Evolutionary conservation across 139 green algal genomes (phyloP).

Genomic region (Axilococcus clingmanii): DNA sequence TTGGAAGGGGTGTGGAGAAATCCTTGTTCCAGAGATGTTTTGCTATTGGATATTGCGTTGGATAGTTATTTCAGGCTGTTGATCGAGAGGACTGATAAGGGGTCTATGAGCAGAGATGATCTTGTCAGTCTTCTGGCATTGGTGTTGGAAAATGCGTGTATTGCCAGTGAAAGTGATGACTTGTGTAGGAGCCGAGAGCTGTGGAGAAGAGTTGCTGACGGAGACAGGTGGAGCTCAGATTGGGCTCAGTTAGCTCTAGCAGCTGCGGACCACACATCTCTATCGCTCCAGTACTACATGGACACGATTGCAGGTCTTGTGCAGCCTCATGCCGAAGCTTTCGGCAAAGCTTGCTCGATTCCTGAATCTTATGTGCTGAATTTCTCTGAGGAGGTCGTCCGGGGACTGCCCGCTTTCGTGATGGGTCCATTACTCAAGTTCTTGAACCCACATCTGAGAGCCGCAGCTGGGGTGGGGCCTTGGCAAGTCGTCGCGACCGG

Average conservation of each 20-base stretch:
- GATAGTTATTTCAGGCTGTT: constrained; percentile 72
- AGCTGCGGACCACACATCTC: constrained; percentile 43
- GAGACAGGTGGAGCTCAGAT: constrained; percentile 39
- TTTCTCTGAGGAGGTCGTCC: constrained; percentile 86
- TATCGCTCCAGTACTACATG: constrained; percentile 53
- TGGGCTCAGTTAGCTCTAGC: constrained; percentile 60
- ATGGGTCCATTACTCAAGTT: constrained; percentile 46
- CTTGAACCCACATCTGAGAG: constrained; percentile 51
- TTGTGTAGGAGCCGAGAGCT: constrained; percentile 32
- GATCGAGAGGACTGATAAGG: constrained; percentile 58
- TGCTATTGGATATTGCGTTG: constrained; percentile 86
- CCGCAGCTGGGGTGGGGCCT: constrained; percentile 42
- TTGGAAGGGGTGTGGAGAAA: constrained; percentile 55
- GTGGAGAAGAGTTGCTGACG: constrained; percentile 32
- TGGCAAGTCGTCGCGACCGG: constrained; percentile 63
- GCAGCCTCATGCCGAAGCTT: constrained; percentile 58
- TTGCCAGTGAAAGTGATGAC: constrained; percentile 41
- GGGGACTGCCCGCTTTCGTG: constrained; percentile 65
- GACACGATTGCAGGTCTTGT: constrained; percentile 51
- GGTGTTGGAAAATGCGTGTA: constrained; percentile 47
- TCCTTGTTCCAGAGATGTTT: constrained; percentile 53
- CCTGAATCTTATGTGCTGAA: constrained; percentile 60
- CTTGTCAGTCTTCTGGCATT: constrained; percentile 43
- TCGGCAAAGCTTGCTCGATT: constrained; percentile 39
- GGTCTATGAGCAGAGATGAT: constrained; percentile 41